Evolutionary conservation across 2,329 filamentous ascomycete genomes (phyloP), one percentile per base, ranked within the genome.

Genomic region (Bipolaris oryzae): DNA sequence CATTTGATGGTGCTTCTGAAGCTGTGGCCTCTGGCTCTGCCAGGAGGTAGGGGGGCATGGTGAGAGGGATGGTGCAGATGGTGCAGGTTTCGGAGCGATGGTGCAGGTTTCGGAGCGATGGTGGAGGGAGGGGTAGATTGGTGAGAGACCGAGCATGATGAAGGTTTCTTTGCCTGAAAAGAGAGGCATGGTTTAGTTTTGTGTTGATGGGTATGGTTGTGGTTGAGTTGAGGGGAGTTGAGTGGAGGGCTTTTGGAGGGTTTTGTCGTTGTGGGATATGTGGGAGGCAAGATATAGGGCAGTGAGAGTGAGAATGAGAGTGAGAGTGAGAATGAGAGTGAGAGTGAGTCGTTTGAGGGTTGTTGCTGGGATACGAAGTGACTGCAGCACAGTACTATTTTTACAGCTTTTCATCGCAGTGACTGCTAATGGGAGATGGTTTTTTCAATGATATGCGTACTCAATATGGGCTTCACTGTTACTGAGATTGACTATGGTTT

Each of bases 21-120:
- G 28, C 10, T 31, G 10, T 31, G 28, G 7, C 2, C 5, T 10
- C 10, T 1, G 45, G 2, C 13, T 23, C 20, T 7, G 6, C 6
- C 9, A 15, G 2, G 20, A 7, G 1, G 5, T 35, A 20, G 6
- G 35, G 50, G 6, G 58, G 57, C 13, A 64, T 16, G 10, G 50
- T 46, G 11, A 68, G 61, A 2, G 63, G 60, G 2, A 57, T 6
- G 0, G 34, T 53, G 51, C 63, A 66, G 58, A 68, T 60, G 41
- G 38, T 37, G 55, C 65, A 68, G 42, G 63, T 60, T 50, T 66
- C 59, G 15, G 60, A 58, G 21, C 51, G 50, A 31, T 59, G 59
- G 5, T 56, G 18, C 15, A 18, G 20, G 3, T n/a, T n/a, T n/a
- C 59, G 15, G 60, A 58, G 21, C 51, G 50, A 31, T 59, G 59